Percentiles rank a stretch among this genome's conserved stretches.
Evolutionary conservation across 2,329 filamentous ascomycete genomes (phyloP).

Genomic region (Emergomyces orientalis): DNA sequence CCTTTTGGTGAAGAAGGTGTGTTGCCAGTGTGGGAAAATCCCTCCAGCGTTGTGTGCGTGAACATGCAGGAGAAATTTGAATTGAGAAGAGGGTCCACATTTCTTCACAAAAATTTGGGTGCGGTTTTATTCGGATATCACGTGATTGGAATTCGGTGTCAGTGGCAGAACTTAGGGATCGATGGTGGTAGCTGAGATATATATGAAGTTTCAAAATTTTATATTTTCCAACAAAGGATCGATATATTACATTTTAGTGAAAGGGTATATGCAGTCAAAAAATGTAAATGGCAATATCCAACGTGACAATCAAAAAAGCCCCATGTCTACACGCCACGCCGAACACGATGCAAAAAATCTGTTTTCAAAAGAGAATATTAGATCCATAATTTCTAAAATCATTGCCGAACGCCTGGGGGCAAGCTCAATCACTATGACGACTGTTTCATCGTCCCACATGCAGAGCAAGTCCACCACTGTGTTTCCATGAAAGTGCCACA

Average conservation of each 20-base stretch:
- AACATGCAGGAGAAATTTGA: not conserved
- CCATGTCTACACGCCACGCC: not conserved
- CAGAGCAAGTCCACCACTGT: constrained; percentile 55
- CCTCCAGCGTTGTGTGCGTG: not conserved
- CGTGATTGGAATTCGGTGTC: not conserved
- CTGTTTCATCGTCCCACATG: constrained; percentile 51
- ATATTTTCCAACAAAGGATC: too few relatives aligned
- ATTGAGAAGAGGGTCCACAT: not conserved
- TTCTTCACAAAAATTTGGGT: not conserved
- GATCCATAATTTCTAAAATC: constrained; percentile 1
- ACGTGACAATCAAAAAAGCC: not conserved
- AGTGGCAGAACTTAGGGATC: too few relatives aligned
- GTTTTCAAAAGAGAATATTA: not conserved
- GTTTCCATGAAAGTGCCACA: constrained; percentile 56
- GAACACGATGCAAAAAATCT: not conserved
- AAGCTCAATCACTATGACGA: constrained; percentile 31
- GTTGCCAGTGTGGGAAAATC: not conserved
- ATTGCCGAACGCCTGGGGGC: not conserved
- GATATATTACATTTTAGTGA: not conserved
- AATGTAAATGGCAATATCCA: not conserved
- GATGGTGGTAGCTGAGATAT: too few relatives aligned
- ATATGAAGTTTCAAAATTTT: too few relatives aligned
- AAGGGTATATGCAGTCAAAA: not conserved
- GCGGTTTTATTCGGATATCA: not conserved
- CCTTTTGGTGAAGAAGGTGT: not conserved